Conservation (phyloP, 352 stramenopile genomes). For the Pythium guiyangense region DNA sequence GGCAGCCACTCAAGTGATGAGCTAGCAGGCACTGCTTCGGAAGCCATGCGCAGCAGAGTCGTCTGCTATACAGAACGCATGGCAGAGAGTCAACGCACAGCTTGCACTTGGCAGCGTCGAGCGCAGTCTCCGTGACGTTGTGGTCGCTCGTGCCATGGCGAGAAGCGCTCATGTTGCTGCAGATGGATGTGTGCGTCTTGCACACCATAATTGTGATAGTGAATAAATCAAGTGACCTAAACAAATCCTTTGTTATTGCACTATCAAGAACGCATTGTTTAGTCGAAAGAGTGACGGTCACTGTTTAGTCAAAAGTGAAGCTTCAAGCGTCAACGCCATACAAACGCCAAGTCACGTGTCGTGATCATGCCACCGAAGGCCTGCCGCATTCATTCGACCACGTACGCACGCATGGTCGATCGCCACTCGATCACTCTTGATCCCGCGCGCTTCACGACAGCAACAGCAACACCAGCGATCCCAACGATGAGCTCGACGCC, state of each 20-base stretch:
- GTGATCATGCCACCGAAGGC: conserved; percentile 5
- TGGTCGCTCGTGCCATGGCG: conserved; percentile 52
- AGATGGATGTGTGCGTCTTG: neutral
- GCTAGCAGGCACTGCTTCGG: too few relatives aligned
- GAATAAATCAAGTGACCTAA: too few relatives aligned
- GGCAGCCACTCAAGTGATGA: neutral
- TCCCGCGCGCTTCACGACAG: too few relatives aligned
- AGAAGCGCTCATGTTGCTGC: neutral
- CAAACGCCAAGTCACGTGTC: too few relatives aligned
- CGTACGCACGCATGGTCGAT: too few relatives aligned
- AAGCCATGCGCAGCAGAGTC: neutral
- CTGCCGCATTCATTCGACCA: conserved; percentile 2
- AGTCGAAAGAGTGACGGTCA: conserved; percentile 54
- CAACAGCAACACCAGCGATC: too few relatives aligned
- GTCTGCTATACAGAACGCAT: neutral
- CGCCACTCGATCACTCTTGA: too few relatives aligned
- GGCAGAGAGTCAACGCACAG: conserved; percentile 28
- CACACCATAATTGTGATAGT: neutral
- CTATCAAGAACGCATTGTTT: conserved; percentile 26
- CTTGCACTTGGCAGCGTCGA: conserved; percentile 75
- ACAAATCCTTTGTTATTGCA: too few relatives aligned
- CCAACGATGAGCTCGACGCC: too few relatives aligned
- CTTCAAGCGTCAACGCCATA: too few relatives aligned
- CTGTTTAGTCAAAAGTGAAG: conserved; percentile 20
- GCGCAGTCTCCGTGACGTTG: conserved; percentile 74